phyloP scores from a whole-genome alignment of 2,329 filamentous ascomycete species.

The Cladosporium halotolerans region DNA sequence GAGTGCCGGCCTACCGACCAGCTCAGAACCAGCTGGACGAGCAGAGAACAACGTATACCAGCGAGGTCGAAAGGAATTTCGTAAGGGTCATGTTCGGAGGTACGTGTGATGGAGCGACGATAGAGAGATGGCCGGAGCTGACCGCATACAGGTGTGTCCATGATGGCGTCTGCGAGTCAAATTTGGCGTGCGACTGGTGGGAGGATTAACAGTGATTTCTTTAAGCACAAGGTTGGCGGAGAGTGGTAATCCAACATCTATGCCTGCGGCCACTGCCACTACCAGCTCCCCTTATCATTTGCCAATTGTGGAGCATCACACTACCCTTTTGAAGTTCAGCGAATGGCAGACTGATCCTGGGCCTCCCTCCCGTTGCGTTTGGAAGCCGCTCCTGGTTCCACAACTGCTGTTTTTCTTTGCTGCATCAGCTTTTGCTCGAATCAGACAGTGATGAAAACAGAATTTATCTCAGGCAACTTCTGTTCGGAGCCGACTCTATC shows the following conservation, averaged over 20 bases:
- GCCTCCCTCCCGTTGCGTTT: too few relatives aligned
- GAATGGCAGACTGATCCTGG: too few relatives aligned
- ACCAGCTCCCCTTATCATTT: too few relatives aligned
- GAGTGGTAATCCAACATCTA: slow-evolving; percentile 31
- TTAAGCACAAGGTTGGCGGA: slow-evolving; percentile 49
- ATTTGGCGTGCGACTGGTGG: slow-evolving; percentile 48
- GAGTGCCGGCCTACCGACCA: slow-evolving; percentile 44
- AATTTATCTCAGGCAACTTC: too few relatives aligned
- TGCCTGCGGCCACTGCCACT: too few relatives aligned
- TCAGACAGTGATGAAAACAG: too few relatives aligned
- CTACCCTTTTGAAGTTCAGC: too few relatives aligned
- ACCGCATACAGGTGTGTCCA: slow-evolving; percentile 28
- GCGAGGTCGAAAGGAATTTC: slow-evolving; percentile 41
- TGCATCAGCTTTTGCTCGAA: too few relatives aligned
- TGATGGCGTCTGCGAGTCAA: slow-evolving; percentile 31
- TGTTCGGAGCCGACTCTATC: too few relatives aligned
- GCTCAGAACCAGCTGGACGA: slow-evolving; percentile 39
- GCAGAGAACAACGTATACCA: slow-evolving; percentile 41
- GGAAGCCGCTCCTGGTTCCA: too few relatives aligned
- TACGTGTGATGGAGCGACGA: slow-evolving; percentile 28
- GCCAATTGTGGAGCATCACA: too few relatives aligned
- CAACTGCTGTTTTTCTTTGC: too few relatives aligned
- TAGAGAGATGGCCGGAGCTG: slow-evolving; percentile 24
- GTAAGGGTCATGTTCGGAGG: slow-evolving; percentile 46
- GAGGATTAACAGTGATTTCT: slow-evolving; percentile 42